Evolutionary conservation across 2,329 filamentous ascomycete species (phyloP).

Genomic region (Colletotrichum truncatum): DNA sequence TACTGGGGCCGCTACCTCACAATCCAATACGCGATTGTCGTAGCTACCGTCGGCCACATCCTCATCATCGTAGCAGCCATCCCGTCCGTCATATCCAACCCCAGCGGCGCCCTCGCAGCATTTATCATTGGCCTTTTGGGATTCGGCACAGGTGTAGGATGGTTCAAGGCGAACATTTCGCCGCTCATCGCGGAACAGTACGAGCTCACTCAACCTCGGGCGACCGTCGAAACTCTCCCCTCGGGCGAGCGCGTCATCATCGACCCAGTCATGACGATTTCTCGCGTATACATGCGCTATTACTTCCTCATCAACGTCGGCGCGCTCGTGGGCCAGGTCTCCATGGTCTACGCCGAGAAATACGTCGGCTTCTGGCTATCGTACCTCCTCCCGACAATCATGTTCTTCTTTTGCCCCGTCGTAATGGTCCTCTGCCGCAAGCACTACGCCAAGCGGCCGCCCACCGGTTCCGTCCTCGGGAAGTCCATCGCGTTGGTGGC

Average conservation of each 20-base stretch:
- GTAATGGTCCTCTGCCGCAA: slow-evolving; percentile 58
- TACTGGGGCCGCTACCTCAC: slow-evolving; percentile 77
- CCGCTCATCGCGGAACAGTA: slow-evolving; percentile 75
- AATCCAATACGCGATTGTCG: slow-evolving; percentile 73
- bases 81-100: slow-evolving; percentile 44
- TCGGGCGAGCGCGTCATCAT: slow-evolving; percentile 72
- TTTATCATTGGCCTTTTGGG: slow-evolving; percentile 69
- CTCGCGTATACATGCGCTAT: slow-evolving; percentile 74
- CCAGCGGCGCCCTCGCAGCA: slow-evolving; percentile 58
- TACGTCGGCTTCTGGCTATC: slow-evolving; percentile 61
- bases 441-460: slow-evolving; percentile 51
- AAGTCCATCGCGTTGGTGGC: slow-evolving; percentile 49
- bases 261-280: slow-evolving; percentile 71
- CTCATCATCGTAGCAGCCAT: slow-evolving; percentile 70
- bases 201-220: slow-evolving; percentile 53
- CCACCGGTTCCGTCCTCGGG: slow-evolving; percentile 60
- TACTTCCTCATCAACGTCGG: slow-evolving; percentile 65
- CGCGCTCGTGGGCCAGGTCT: slow-evolving; percentile 60
- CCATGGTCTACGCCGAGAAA: slow-evolving; percentile 66
- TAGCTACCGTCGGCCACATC: slow-evolving; percentile 75
- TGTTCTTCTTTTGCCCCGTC: slow-evolving; percentile 68
- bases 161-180: slow-evolving; percentile 79
- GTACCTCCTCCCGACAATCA: slow-evolving; percentile 53
- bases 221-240: slow-evolving; percentile 45
- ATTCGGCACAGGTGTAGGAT: slow-evolving; percentile 67